Evolutionary conservation across 2,329 filamentous ascomycete genomes (phyloP), one percentile per base, ranked within the genome.

Genomic region (Colletotrichum tofieldiae): DNA sequence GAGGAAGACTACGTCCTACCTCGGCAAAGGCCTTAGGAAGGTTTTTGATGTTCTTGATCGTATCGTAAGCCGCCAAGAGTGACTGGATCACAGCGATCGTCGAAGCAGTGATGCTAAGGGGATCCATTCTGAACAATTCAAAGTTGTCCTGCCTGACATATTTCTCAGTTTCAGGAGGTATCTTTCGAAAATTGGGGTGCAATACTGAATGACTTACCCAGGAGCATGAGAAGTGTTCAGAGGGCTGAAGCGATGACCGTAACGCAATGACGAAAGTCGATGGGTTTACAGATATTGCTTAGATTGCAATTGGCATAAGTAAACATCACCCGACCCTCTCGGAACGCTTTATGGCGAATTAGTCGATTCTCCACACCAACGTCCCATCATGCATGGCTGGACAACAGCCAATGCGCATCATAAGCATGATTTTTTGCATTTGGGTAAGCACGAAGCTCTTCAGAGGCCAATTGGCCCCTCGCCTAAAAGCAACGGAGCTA

Each of bases 1-100:
- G 43, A 7, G 64, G 64, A 9, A 66, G 64, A 23, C 45, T 66
- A 23, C 45, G 29, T 3, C 65, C 65, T 12, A 67, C 65, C 11
- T 67, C 56, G 8, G 39, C 52, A 14, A 67, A 67, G 20, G 65
- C 65, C 12, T 61, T 61, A 7, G 56, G 65, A 47, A 67, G 49
- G 37, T 58, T 56, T 18, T 62, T 67, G 47, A 67, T 55, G 16
- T 67, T 47, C 39, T 45, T 41, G 37, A 67, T 54, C 6, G 49
- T 37, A n/a, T 67, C 49, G 26, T 45, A 67, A 12, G 58, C 47
- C n/a, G 39, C 35, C 9, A 67, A 18, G 7, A 67, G 29, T 5
- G 65, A 62, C 47, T 67, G 65, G 9, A 67, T 55, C 14, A 67
- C 56, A 9, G 65, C 51, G 29, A 67, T 51, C 2, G 65, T 62